Conservation (phyloP, 495 filamentous ascomycete species). For the Hypomontagnella submonticulosa region DNA sequence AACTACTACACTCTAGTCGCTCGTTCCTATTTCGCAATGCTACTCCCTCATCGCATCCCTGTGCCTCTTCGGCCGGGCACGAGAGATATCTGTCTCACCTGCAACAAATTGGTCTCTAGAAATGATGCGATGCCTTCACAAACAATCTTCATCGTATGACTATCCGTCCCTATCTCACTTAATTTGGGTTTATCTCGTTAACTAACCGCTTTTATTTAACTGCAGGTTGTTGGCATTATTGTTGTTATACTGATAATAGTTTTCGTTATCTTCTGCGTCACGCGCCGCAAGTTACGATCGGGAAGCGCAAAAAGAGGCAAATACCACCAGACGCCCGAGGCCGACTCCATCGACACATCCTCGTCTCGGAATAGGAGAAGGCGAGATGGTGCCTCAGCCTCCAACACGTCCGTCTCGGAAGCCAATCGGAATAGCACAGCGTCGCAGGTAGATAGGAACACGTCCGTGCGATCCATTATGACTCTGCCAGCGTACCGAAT, state of each 20-base stretch:
- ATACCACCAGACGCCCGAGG: conserved; percentile 30
- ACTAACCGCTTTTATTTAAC: background rate
- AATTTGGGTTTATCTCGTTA: background rate
- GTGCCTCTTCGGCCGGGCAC: conserved; percentile 16
- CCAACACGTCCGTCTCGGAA: conserved; percentile 29
- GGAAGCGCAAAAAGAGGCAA: conserved; percentile 32
- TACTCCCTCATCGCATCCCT: conserved; percentile 34
- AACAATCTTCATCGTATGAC: conserved; percentile 40
- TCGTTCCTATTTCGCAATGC: conserved; percentile 38
- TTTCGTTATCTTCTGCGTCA: conserved; percentile 30
- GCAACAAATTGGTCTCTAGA: conserved; percentile 13
- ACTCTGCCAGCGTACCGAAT: conserved; percentile 83
- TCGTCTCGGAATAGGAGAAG: conserved; percentile 21
- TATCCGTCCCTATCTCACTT: background rate
- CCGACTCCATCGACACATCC: conserved; percentile 39
- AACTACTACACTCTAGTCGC: conserved; percentile 26
- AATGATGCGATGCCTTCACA: conserved; percentile 12
- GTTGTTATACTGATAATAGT: conserved; percentile 35
- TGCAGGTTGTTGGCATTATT: conserved; percentile 41
- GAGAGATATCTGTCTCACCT: background rate
- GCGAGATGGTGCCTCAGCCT: conserved; percentile 16
- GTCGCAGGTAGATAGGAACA: conserved; percentile 75
- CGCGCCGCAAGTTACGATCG: conserved; percentile 22
- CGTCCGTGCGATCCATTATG: conserved; percentile 89
- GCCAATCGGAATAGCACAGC: conserved; percentile 36